These are phyloP conservation scores for Colletotrichum simmondsii DNA, from an alignment of 2,329 filamentous ascomycete species.

Conservation along the genomic window DNA sequence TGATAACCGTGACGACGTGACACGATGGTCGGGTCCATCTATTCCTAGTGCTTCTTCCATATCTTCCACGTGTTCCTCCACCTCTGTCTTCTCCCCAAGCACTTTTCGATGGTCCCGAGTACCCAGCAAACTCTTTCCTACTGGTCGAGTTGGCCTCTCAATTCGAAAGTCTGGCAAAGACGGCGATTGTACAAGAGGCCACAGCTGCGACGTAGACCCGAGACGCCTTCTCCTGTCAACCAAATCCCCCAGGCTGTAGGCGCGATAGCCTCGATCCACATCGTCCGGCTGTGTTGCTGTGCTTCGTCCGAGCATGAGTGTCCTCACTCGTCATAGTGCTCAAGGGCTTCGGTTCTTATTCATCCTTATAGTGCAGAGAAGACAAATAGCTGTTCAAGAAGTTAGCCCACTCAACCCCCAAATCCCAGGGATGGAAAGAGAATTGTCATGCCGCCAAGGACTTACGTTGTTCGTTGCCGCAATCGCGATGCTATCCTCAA, in stretches of 20 bases:
- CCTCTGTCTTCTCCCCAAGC: conserved; percentile 4
- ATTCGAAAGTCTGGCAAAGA: conserved; percentile 3
- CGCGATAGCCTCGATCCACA: not conserved
- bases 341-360: not conserved
- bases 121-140: conserved; percentile 8
- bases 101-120: conserved; percentile 16
- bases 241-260: not conserved
- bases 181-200: conserved; percentile 1
- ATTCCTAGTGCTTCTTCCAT: conserved; percentile 25
- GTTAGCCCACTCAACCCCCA: not conserved
- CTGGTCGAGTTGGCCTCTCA: conserved; percentile 8
- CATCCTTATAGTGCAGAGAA: conserved; percentile 76
- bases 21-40: conserved; percentile 25
- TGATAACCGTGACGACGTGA: conserved; percentile 2
- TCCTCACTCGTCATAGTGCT: not conserved
- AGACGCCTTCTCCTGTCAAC: not conserved
- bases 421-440: not conserved
- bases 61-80: conserved; percentile 5
- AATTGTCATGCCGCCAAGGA: not conserved
- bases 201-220: not conserved
- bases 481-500: conserved; percentile 99
- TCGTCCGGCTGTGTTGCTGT: conserved; percentile 1
- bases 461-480: conserved; percentile 99
- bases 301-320: conserved; percentile 1
- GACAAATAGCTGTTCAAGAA: conserved; percentile 72